These are phyloP conservation scores for Aspergillus sp. DNA, from an alignment of 2,329 filamentous ascomycete species.

Conservation along the genomic window DNA sequence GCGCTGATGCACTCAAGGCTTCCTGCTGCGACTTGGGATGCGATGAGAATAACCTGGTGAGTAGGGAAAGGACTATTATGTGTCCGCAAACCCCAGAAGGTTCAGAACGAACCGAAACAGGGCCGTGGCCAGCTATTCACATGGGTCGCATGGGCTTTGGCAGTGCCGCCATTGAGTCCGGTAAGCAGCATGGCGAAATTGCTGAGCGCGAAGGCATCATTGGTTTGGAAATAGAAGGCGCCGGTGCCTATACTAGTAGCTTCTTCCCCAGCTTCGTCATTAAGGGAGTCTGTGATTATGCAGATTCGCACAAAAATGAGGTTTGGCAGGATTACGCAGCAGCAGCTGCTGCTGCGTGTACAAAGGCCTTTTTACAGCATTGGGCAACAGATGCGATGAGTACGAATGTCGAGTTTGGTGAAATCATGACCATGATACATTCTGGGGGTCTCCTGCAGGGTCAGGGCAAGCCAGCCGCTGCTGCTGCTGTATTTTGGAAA, in stretches of 20 bases:
- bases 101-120: not conserved
- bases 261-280: slow-evolving; percentile 11
- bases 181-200: slow-evolving; percentile 5
- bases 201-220: not conserved
- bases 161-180: slow-evolving; percentile 19
- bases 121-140: slow-evolving; percentile 2
- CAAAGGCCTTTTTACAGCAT: slow-evolving; percentile 13
- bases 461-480: not conserved
- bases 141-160: slow-evolving; percentile 13
- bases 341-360: slow-evolving; percentile 20
- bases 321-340: slow-evolving; percentile 23
- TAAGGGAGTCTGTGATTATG: slow-evolving; percentile 22
- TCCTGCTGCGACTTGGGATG: slow-evolving; percentile 13
- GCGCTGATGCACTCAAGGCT: slow-evolving; percentile 3
- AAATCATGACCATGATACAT: not conserved
- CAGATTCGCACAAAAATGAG: slow-evolving; percentile 22
- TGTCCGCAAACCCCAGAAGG: not conserved
- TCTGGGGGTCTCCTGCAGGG: not conserved
- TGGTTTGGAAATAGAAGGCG: slow-evolving; percentile 7
- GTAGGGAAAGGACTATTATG: not conserved
- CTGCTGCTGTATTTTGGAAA: not conserved
- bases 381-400: not conserved
- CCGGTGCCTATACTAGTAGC: not conserved
- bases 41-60: not conserved
- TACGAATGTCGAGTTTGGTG: not conserved